A percentile compares a stretch with the other conserved stretches of the same genome.
Conservation (phyloP, 805 yeast genomes). For the Candida railenensis region DNA sequence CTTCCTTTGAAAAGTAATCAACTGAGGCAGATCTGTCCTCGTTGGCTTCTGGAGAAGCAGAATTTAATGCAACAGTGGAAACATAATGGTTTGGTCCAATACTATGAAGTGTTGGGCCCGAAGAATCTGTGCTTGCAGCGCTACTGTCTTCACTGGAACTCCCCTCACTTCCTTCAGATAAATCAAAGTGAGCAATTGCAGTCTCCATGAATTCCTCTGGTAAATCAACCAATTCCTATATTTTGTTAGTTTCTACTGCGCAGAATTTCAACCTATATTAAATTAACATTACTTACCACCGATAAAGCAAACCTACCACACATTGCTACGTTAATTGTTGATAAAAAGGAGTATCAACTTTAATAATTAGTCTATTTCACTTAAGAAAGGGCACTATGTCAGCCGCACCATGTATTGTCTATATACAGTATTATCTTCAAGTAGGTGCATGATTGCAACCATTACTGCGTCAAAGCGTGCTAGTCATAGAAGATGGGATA, state of each 20-base stretch:
- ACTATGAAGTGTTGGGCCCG: neutral
- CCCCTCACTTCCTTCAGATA: neutral
- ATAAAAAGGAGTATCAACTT: neutral
- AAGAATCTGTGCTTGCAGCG: neutral
- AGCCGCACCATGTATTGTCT: neutral
- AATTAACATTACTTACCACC: conserved; percentile 28
- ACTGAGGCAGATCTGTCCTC: neutral
- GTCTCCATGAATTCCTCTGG: conserved; percentile 26
- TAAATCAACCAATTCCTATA: conserved; percentile 23
- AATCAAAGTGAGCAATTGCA: conserved; percentile 10
- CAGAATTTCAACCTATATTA: neutral
- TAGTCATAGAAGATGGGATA: conserved; percentile 9
- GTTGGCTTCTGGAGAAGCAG: neutral
- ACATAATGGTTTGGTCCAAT: neutral
- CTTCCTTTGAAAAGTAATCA: neutral
- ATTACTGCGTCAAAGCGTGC: neutral
- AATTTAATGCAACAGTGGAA: neutral
- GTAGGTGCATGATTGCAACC: neutral
- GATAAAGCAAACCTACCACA: conserved; percentile 62
- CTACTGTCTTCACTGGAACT: neutral
- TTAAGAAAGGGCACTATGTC: neutral
- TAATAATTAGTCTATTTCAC: neutral
- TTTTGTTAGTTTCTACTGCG: conserved; percentile 3
- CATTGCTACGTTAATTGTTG: conserved; percentile 32
- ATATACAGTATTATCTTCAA: conserved; percentile 1